phyloP scores from a whole-genome alignment of 2,329 filamentous ascomycete species.

The Fusarium sp. region DNA sequence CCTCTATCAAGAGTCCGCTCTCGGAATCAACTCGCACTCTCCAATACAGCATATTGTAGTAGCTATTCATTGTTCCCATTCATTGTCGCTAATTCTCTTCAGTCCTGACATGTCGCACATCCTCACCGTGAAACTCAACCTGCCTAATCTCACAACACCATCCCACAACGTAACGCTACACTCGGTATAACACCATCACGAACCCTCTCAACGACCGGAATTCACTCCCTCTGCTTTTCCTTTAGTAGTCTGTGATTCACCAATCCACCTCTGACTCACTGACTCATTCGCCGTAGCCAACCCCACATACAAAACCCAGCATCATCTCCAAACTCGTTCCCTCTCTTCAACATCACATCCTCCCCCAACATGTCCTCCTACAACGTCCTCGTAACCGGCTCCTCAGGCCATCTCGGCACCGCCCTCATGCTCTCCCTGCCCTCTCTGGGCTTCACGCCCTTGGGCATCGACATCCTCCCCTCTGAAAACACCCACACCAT shows the following conservation, averaged over 20 bases:
- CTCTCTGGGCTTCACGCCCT: conserved; percentile 52
- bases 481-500: conserved; percentile 51
- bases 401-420: conserved; percentile 58
- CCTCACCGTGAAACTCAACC: conserved; percentile 14
- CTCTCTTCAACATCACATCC: not conserved
- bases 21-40: too few relatives aligned
- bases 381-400: conserved; percentile 59
- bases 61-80: too few relatives aligned
- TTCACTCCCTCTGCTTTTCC: not conserved
- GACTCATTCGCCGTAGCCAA: conserved; percentile 31
- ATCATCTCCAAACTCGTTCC: not conserved
- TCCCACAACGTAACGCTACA: conserved; percentile 9
- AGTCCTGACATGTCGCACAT: not conserved
- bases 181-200: conserved; percentile 22
- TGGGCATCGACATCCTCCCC: conserved; percentile 58
- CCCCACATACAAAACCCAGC: conserved; percentile 35
- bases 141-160: conserved; percentile 23
- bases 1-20: too few relatives aligned
- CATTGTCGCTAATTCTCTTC: not conserved
- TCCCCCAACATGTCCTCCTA: conserved; percentile 7
- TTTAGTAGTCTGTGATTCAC: too few relatives aligned
- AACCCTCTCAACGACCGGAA: not conserved
- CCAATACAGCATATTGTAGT: too few relatives aligned
- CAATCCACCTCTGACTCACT: conserved; percentile 5
- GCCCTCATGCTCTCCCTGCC: conserved; percentile 59